Evolutionary conservation across 2,329 filamentous ascomycete genomes (phyloP), one percentile per base, ranked within the genome.

Genomic region (Aspergillus cejpii): DNA sequence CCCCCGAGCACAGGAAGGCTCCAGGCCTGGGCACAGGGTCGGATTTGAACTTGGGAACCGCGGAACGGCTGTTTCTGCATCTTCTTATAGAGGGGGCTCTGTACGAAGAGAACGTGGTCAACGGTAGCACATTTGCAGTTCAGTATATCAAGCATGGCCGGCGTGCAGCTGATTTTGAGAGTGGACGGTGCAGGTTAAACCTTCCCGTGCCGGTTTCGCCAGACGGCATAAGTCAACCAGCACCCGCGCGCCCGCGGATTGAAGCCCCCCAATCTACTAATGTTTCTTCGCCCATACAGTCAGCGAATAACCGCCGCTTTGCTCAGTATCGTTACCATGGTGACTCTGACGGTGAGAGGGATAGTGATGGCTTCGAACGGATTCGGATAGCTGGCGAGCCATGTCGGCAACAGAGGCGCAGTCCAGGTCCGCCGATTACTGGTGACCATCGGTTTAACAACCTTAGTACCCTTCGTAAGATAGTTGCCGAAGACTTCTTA

Each of bases 51-150:
- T 81, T 84, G 57, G 80, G 83, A 27, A 87, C 94, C 58, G 76
- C 89, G 10, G 85, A 95, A 60, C 83, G 89, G 29, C 74, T 97
- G n/a, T 87, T 96, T 56, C 81, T 87, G 59, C 76, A 79, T 38
- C 73, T 98, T 7, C 70, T 87, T 6, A 78, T 78, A 4, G 85
- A 94, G 58, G 83, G 84, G 36, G 87, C 83, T 5, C 70, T 98
- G 20, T 66, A 64, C 11, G 88, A 96, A 66, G 71, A 83, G 26
- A 86, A 87, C 59, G 71, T 78, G 39, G 71, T 81, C 44, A 85
- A 83, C 60, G 71, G 69, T 34, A 71, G 71, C 37, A 79, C 79
- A 3, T 90, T 94, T 61, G 78, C 87, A 1, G 78, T 81, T 42
- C 81, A 85, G 53, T 95, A 96, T 61, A 53, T 71, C 39, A 59